Conservation (phyloP, 2,329 filamentous ascomycete species). For the Exophiala spinifera region DNA sequence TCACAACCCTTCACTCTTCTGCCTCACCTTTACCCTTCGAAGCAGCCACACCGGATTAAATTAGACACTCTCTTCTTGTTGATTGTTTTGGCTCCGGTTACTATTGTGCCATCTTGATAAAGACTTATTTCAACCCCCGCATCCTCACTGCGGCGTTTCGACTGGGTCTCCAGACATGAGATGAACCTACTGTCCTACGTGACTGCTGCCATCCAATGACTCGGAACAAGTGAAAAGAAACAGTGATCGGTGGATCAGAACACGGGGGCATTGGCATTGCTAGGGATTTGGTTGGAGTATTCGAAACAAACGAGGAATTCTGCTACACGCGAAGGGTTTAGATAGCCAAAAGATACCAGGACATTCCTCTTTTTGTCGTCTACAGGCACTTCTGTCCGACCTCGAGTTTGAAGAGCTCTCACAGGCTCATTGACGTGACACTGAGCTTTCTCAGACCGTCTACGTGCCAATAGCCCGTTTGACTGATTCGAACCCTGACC, state of each 20-base stretch:
- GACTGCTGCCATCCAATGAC: neutral
- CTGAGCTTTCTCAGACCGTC: constrained; percentile 6
- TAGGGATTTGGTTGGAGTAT: constrained; percentile 6
- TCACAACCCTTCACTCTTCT: neutral
- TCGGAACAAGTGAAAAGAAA: neutral
- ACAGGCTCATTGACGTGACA: constrained; percentile 4
- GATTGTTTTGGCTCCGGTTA: neutral
- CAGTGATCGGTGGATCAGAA: constrained; percentile 1
- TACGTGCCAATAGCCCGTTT: constrained; percentile 14
- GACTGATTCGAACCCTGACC: constrained; percentile 15
- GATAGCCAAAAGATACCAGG: constrained; percentile 32
- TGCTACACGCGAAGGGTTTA: constrained; percentile 16
- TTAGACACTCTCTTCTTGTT: neutral
- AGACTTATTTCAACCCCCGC: neutral
- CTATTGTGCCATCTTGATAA: neutral
- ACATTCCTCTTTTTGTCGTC: constrained; percentile 27
- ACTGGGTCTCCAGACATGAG: neutral
- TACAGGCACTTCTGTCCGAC: constrained; percentile 18
- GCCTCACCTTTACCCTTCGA: neutral
- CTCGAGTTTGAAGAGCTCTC: constrained; percentile 3
- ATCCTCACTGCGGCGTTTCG: neutral
- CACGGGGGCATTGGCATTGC: neutral
- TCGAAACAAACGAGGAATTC: constrained; percentile 6
- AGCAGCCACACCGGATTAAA: neutral
- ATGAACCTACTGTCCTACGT: neutral